Evolutionary conservation across 1,284 basidiomycete genomes (phyloP), one percentile per base, ranked within the genome.

Genomic region (Afroboletus lepidellus): DNA sequence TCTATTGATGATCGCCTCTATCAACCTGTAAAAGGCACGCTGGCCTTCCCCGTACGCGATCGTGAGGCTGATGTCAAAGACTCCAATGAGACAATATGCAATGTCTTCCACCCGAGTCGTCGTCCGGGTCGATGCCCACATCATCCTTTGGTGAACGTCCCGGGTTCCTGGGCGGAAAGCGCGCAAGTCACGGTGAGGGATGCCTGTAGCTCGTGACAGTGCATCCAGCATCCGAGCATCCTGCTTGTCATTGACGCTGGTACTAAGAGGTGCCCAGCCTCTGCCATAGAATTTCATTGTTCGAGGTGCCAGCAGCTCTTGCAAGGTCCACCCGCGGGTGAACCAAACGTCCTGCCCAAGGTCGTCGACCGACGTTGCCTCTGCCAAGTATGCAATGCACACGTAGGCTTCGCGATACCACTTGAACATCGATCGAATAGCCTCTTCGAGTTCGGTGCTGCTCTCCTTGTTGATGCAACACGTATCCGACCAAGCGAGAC

Each of bases 391-490:
- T 20, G 67, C 67, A 30, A 66, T 67, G 54, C 67, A 70, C 8
- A 64, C 53, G 27, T 70, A 46, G 4, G 66, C 30, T 3, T 66
- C 62, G 4, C 60, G 64, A 41, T 66, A 66, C 67, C 67, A 66
- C 48, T 65, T 69, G 53, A 66, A 66, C 64, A 66, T 69, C 23
- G 67, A 66, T 15, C 66, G 66, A 27, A 66, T 66, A 0, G 67
- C 64, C 41, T 66, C 67, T 39, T 70, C 66, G 1, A 69, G 67
- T 34, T 66, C 64, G 25, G n/a, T n/a, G n/a, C n/a, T n/a, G n/a
- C n/a, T n/a, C n/a, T n/a, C n/a, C n/a, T n/a, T n/a, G n/a, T 66
- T 66, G 23, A 66, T 66, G 12, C 65, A 67, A 13, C 61, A 63
- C 9, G 64, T 66, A 33, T 70, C 64, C 20, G 64, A 70, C 64